Evolutionary conservation across 768 basidiomycete genomes (phyloP), one percentile per base, ranked within the genome.

Genomic region (Leccinum disarticulatum): DNA sequence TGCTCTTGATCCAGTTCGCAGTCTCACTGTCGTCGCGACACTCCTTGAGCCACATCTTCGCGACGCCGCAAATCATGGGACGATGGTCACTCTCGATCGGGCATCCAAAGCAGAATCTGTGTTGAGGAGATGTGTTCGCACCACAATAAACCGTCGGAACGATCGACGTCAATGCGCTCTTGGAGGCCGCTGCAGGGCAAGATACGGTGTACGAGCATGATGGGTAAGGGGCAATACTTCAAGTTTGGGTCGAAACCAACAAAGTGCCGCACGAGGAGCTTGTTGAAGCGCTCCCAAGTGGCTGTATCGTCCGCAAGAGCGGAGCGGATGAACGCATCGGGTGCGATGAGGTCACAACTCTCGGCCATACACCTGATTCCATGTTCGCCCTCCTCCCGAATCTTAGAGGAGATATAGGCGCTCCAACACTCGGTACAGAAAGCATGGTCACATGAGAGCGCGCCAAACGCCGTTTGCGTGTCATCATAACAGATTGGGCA

Each of bases 1-100:
- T 98, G 63, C 95, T 97, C 84, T 93, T 94, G 80, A 99, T 94
- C 97, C 97, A 99, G 74, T 99, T 98, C 27, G 95, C 93, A 17
- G 97, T 99, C 78, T 99, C 97, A 63, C 90, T 92, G 71, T 99
- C 97, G 73, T 99, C 97, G 54, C 87, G 85, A 75, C 97, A 98
- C 76, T 99, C 98, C 83, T 90, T 92, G 68, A 95, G 76, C 97
- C 97, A 99, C 80, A 94, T 83, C 79, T 82, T 87, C 62, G 95
- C 92, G 25, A 95, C 88, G 6, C 76, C 79, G 74, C 97, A 99
- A 52, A 97, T 82, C 48, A 97, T 87, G 0, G 97, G 97, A 31
- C 93, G 84, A 71, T 99, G 97, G 71, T 96, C 94, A 64, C 81
- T 83, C 68, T 94, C 90, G 64, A 93, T 84, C 48, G 85, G 76